Evolutionary conservation across 768 basidiomycete species (phyloP), one percentile per base, ranked within the genome.

Genomic region (Lenzites betulinus): DNA sequence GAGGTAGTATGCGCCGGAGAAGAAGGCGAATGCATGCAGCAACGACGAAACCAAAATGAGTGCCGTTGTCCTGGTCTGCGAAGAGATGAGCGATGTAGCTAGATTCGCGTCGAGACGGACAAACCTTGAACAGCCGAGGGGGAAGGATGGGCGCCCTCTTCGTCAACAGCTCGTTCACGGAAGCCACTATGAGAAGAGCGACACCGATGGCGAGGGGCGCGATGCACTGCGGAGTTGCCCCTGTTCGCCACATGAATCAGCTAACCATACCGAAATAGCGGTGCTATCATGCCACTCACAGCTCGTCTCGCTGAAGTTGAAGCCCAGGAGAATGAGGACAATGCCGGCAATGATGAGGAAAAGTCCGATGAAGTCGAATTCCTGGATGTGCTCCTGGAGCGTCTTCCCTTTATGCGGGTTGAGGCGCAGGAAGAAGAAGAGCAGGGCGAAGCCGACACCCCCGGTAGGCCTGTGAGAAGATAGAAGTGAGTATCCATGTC

Each of bases 341-440:
- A 91, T 79, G 2, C 90, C 89, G 7, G 68, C 74, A 35, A 91
- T 80, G 25, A 92, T 79, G 22, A 89, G 75, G 30, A 75, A 36
- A 11, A 93, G 77, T 8, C 91, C 91, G 12, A 85, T 35, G 62
- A 90, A 89, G 71, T 93, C 91, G 61, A 93, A 89, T 51, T 87
- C 83, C 8, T 68, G 64, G n/a, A 83, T 64, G 68, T 92, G 86
- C 56, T 89, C 72, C 15, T 73, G 75, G 46, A 90, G 71, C 0
- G 86, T 76, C 55, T 79, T 82, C 8, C 81, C 81, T 56, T 83
- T 77, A 56, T 84, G 88, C 0, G 91, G 89, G 66, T 92, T 92
- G n/a, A 92, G 77, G 64, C 91, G 88, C 39, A 93, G 80, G 78
- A 88, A 92, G 69, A 83, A 79, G 68, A 91, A 89, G 3, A 93